A percentile compares a stretch with the other conserved stretches of the same genome.
phyloP scores from a whole-genome alignment of 2,329 filamentous ascomycete species.

The Triangularia verruculosa region DNA sequence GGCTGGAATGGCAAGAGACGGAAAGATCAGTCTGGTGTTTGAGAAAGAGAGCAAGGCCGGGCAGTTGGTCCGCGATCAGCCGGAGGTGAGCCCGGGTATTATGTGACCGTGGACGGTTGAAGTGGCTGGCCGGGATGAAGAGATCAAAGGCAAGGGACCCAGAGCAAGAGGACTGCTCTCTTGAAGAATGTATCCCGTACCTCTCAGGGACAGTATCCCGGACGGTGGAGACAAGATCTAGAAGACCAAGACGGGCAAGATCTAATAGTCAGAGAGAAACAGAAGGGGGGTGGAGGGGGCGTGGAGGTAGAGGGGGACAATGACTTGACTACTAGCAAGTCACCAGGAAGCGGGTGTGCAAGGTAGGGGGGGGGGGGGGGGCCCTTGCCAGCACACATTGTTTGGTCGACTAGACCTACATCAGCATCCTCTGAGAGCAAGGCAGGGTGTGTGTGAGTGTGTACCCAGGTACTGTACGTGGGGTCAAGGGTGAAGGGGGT shows the following conservation, averaged over 20 bases:
- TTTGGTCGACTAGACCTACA: slow-evolving; percentile 22
- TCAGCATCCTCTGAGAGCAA: slow-evolving; percentile 11
- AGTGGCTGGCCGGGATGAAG: slow-evolving; percentile 17
- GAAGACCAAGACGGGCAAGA: slow-evolving; percentile 13
- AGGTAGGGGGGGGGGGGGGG: slow-evolving; percentile 14
- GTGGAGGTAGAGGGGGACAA: background rate
- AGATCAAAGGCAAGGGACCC: slow-evolving; percentile 24
- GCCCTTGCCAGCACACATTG: slow-evolving; percentile 23
- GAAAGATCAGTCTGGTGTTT: background rate
- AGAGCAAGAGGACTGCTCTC: slow-evolving; percentile 4
- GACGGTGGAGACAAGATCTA: slow-evolving; percentile 10
- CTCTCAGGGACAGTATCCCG: slow-evolving; percentile 12
- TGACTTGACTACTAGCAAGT: background rate
- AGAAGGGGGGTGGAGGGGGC: slow-evolving; percentile 10
- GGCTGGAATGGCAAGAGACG: slow-evolving; percentile 8
- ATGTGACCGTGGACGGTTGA: slow-evolving; percentile 18
- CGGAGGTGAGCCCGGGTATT: slow-evolving; percentile 15
- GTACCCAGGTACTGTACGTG: slow-evolving; percentile 18
- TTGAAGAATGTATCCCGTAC: slow-evolving; percentile 14
- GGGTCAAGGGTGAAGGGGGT: slow-evolving; percentile 7
- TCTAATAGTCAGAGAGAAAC: background rate
- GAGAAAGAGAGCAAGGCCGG: slow-evolving; percentile 10
- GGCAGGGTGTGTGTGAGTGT: slow-evolving; percentile 16
- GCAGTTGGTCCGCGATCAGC: slow-evolving; percentile 19
- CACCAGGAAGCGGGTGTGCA: slow-evolving; percentile 16